Evolutionary conservation across 805 yeast species (phyloP), one percentile per base, ranked within the genome.

Genomic region (Pichia kluyveri): DNA sequence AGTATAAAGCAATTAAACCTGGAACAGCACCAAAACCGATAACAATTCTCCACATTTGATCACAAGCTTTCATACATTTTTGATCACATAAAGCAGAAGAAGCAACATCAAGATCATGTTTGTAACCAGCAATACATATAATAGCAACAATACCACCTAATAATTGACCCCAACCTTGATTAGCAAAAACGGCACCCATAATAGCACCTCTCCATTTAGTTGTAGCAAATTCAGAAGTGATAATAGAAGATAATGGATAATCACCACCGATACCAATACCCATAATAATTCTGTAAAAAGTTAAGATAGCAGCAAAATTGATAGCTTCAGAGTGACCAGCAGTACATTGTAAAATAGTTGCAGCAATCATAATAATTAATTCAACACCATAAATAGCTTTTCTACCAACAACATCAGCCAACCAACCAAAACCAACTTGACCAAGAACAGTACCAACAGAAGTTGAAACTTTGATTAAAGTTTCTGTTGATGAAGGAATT

Each of bases 191-290:
- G 30, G 96, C 95, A 63, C 86, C 89, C 96, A 88, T 88, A 59
- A 87, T 87, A 55, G 96, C 96, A 77, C 96, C 96, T 81, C 96
- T 86, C 95, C 96, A 88, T 69, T 85, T 87, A 56, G 96, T 88
- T 51, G 96, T 86, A 28, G 96, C 77, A 61, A 88, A 88, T 73
- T 88, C 96, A 50, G 96, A 83, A 10, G 96, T 83, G 56, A 88
- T 88, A 66, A 88, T 83, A n/a, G 96, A 86, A 17, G 96, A 86
- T 60, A 89, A 75, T 57, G 96, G 96, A 67, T 88, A 88, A 72
- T 88, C 96, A 76, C 96, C 96, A 73, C 96, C 96, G 59, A 88
- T 89, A 80, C 96, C 96, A 59, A 89, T 83, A 75, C 96, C 96
- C 87, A 82, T 83, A 54, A 88, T 62, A 56, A 88, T 82, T 79